Evolutionary conservation across 805 yeast genomes (phyloP).

Genomic region (Wickerhamomyces kurtzmanii): DNA sequence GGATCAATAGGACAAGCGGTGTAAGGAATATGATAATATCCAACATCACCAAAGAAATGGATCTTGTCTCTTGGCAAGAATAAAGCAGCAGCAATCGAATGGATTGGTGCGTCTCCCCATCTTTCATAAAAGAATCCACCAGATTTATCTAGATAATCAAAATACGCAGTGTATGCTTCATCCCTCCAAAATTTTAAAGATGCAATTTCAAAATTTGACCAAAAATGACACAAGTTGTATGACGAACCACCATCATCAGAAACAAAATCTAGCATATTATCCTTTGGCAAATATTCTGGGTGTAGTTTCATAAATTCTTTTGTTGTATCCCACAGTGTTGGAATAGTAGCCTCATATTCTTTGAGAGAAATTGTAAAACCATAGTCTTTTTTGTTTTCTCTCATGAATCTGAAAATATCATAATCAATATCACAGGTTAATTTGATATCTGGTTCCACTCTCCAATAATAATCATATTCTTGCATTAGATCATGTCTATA

Average conservation of each 20-base stretch:
- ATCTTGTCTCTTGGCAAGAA: conserved; percentile 47
- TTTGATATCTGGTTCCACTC: conserved; percentile 65
- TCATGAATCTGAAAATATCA: conserved; percentile 59
- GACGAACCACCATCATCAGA: conserved; percentile 56
- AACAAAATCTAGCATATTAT: conserved; percentile 56
- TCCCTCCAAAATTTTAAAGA: conserved; percentile 63
- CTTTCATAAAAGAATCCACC: conserved; percentile 85
- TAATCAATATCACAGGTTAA: conserved; percentile 53
- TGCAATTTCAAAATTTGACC: conserved; percentile 76
- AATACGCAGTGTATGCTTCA: conserved; percentile 48
- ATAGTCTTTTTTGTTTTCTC: conserved; percentile 43
- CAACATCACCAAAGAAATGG: conserved; percentile 69
- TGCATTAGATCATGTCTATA: conserved; percentile 50
- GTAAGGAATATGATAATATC: conserved; percentile 75
- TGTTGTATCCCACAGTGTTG: conserved; percentile 52
- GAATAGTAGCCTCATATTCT: conserved; percentile 58
- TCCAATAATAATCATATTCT: conserved; percentile 64
- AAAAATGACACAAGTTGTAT: conserved; percentile 73
- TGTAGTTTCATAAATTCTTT: conserved; percentile 33
- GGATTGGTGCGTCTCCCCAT: conserved; percentile 93
- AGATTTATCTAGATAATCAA: conserved; percentile 48
- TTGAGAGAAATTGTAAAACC: conserved; percentile 64
- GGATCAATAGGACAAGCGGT: conserved; percentile 68
- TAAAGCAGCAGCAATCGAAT: conserved; percentile 64
- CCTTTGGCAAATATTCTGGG: conserved; percentile 28